phyloP scores from a whole-genome alignment of 805 yeast genomes.

The Wickerhamiella brachini region DNA sequence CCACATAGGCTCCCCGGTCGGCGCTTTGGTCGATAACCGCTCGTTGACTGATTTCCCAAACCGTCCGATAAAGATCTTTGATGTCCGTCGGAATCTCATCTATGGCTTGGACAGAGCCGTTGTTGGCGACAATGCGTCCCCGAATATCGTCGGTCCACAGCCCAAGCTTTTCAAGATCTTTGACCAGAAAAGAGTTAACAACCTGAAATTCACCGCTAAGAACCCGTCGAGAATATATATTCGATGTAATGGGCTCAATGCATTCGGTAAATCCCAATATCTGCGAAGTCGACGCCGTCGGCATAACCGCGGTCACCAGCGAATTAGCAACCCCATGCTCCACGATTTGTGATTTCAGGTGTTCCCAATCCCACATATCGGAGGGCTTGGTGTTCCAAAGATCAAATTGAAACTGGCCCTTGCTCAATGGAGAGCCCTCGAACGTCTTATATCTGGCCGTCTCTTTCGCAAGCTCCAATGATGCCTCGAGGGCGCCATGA shows the following conservation, averaged over 20 bases:
- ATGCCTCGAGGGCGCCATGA: conserved; percentile 78
- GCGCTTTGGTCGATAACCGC: conserved; percentile 71
- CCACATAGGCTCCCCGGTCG: conserved; percentile 53
- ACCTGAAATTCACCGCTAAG: conserved; percentile 85
- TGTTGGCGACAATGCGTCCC: conserved; percentile 51
- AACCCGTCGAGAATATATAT: conserved; percentile 76
- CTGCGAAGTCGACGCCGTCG: conserved; percentile 94
- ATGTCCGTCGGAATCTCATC: conserved; percentile 54
- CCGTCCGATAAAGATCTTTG: conserved; percentile 66
- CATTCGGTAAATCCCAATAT: conserved; percentile 86
- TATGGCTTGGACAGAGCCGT: conserved; percentile 74
- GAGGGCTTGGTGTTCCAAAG: conserved; percentile 66
- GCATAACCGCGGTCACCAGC: conserved; percentile 84
- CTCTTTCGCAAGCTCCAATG: conserved; percentile 57
- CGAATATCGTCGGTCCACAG: conserved; percentile 69
- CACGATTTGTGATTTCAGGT: conserved; percentile 40
- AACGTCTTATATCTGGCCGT: conserved; percentile 57
- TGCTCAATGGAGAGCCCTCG: conserved; percentile 73
- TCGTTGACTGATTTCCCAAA: conserved; percentile 85
- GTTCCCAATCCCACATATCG: conserved; percentile 65
- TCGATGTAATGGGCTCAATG: conserved; percentile 86
- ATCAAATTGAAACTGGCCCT: conserved; percentile 73
- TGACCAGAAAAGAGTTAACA: conserved; percentile 66
- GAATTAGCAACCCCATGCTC: conserved; percentile 70
- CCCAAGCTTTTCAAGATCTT: conserved; percentile 63